Percentiles rank a stretch among this genome's conserved stretches.
Evolutionary conservation across 768 basidiomycete species (phyloP).

Genomic region (Amanita rimosa): DNA sequence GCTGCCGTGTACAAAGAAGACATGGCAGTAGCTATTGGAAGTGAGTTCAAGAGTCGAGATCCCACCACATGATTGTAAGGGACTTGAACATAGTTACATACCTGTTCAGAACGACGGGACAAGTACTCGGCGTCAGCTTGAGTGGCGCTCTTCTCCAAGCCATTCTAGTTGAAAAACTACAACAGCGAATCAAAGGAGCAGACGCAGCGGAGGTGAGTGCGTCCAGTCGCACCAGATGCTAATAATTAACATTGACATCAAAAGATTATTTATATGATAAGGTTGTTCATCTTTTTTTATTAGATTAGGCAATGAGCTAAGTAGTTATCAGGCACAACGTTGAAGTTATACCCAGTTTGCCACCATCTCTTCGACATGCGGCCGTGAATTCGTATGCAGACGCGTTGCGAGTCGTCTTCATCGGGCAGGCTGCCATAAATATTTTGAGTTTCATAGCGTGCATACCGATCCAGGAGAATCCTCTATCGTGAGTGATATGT

Average conservation of each 20-base stretch:
- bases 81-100: slow-evolving; percentile 58
- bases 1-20: slow-evolving; percentile 70
- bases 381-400: slow-evolving; percentile 72
- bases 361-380: slow-evolving; percentile 39
- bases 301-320: background rate
- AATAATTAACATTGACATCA: slow-evolving; percentile 7
- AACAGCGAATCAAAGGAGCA: slow-evolving; percentile 65
- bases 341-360: slow-evolving; percentile 55
- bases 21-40: slow-evolving; percentile 83
- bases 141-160: slow-evolving; percentile 79
- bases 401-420: slow-evolving; percentile 74
- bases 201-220: slow-evolving; percentile 55
- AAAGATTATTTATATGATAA: slow-evolving; percentile 65
- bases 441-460: slow-evolving; percentile 56
- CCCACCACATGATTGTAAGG: slow-evolving; percentile 9
- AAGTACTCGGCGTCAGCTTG: slow-evolving; percentile 89
- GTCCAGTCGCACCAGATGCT: slow-evolving; percentile 2
- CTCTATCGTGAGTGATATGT: slow-evolving; percentile 37
- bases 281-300: slow-evolving; percentile 24
- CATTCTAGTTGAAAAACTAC: slow-evolving; percentile 60
- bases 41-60: slow-evolving; percentile 36
- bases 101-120: slow-evolving; percentile 87
- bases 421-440: slow-evolving; percentile 62
- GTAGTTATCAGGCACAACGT: slow-evolving; percentile 47
- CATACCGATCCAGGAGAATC: slow-evolving; percentile 68